A percentile compares a stretch with the other conserved stretches of the same genome.
Conservation (phyloP, 176 grass and related monocot genomes). For the bread wheat (Triticum aestivum) region IWGSC_CS_RefSeq_v2.1 NC_057808.1:387697129-387697628, state of each 20-base stretch:
- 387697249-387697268: conserved; percentile 12
- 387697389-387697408: not conserved
- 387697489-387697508: too few relatives aligned
- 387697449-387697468: not conserved
- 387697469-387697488: not conserved
- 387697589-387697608: conserved; percentile 20
- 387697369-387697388: not conserved
- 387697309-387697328: not conserved
- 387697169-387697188: too few relatives aligned
- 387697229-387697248: not conserved
- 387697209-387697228: not conserved
- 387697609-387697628: conserved; percentile 18
- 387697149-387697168: too few relatives aligned
- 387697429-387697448: not conserved
- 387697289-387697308: not conserved
- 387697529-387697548: not conserved
- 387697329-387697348: not conserved
- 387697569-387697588: not conserved
- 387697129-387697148: too few relatives aligned
- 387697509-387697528: not conserved
- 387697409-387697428: not conserved
- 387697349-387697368: not conserved
- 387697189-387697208: too few relatives aligned
- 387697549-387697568: conserved; percentile 22
- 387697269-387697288: not conserved